Evolutionary conservation across 345 rosid species (phyloP).

Genomic region (Cardiospermum halicacabum): DNA sequence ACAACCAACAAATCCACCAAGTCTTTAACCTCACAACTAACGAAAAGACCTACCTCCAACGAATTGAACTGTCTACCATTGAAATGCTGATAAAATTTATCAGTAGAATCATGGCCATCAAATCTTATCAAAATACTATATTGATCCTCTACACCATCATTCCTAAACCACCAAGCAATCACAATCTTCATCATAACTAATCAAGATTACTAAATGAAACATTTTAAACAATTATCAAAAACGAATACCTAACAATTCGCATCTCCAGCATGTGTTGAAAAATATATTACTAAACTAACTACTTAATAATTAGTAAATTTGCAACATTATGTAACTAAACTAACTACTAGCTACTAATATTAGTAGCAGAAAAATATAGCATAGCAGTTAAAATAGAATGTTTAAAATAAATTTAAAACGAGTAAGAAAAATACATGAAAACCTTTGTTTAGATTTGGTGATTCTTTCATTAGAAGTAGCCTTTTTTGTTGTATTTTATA

Average conservation of each 20-base stretch:
- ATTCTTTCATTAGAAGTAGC: slow-evolving; percentile 24
- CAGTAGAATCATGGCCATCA: slow-evolving; percentile 72
- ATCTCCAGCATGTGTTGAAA: slow-evolving; percentile 78
- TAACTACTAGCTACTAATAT: no score
- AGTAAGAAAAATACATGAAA: no score
- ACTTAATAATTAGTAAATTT: no score
- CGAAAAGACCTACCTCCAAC: slow-evolving; percentile 60
- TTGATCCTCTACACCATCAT: slow-evolving; percentile 68
- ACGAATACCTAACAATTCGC: slow-evolving; percentile 78
- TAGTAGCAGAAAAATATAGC: no score
- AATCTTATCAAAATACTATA: slow-evolving; percentile 75
- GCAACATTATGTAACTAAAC: no score
- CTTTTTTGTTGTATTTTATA: slow-evolving; percentile 13
- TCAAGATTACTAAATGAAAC: no score
- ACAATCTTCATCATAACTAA: no score
- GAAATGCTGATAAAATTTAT: slow-evolving; percentile 70
- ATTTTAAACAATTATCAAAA: no score
- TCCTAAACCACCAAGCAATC: slow-evolving; percentile 38
- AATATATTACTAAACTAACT: no score
- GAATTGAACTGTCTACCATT: slow-evolving; percentile 76
- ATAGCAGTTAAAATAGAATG: no score
- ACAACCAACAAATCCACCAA: background rate
- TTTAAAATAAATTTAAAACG: no score
- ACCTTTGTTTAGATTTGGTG: slow-evolving; percentile 31
- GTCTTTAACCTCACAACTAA: background rate